These are phyloP conservation scores for Globomyces pollinis-pini DNA, from an alignment of 192 early-diverging fungal genomes.

Conservation along the genomic window DNA sequence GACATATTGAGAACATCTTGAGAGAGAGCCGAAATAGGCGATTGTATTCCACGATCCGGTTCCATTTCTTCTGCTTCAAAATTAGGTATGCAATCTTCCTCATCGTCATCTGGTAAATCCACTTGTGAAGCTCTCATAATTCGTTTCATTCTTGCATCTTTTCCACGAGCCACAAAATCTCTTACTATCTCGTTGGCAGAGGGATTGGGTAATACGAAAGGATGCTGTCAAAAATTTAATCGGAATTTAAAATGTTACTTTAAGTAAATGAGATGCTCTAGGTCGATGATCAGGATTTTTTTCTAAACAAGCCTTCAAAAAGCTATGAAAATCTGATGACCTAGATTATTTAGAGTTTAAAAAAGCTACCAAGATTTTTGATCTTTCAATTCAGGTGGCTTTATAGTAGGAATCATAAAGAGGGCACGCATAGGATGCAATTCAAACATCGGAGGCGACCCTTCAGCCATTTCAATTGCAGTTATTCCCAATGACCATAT, in stretches of 20 bases:
- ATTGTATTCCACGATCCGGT: neutral
- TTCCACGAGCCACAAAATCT: constrained; percentile 31
- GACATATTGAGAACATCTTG: neutral
- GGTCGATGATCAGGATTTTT: constrained; percentile 47
- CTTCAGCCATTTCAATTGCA: constrained; percentile 59
- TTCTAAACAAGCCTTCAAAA: constrained; percentile 39
- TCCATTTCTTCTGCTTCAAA: constrained; percentile 2
- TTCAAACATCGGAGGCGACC: constrained; percentile 48
- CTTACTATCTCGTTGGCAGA: constrained; percentile 13
- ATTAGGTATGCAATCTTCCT: constrained; percentile 5
- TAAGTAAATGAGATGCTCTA: constrained; percentile 31
- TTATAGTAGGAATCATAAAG: constrained; percentile 37
- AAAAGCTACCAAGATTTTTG: constrained; percentile 17
- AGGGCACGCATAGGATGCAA: constrained; percentile 53
- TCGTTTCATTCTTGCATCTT: constrained; percentile 5
- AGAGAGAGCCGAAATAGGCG: neutral
- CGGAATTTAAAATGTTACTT: constrained; percentile 21
- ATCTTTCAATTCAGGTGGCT: constrained; percentile 41
- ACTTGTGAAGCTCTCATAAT: constrained; percentile 9
- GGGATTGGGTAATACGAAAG: constrained; percentile 28
- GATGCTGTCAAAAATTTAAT: constrained; percentile 23
- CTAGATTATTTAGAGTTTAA: constrained; percentile 9
- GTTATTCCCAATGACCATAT: constrained; percentile 60
- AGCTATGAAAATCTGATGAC: constrained; percentile 40
- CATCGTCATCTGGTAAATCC: neutral